Conservation (phyloP, 768 basidiomycete species). For the Phylloporus arenicola region DNA sequence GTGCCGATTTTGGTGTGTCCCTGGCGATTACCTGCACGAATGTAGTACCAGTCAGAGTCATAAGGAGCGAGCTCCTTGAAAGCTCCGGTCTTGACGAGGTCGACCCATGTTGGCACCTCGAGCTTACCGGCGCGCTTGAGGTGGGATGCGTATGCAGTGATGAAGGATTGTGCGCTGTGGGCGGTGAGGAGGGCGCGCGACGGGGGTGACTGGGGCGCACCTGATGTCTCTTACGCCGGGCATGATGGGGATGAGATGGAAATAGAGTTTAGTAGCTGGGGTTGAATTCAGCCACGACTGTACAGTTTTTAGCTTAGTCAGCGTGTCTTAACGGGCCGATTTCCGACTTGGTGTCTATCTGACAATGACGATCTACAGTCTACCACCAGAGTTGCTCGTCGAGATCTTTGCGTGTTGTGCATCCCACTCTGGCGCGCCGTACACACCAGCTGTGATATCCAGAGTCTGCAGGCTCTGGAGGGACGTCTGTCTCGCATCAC, state of each 20-base stretch:
- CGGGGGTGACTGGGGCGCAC: constrained; percentile 30
- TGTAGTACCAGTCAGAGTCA: constrained; percentile 99
- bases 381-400: constrained; percentile 60
- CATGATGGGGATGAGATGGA: constrained; percentile 50
- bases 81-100: constrained; percentile 95
- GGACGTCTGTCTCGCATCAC: constrained; percentile 46
- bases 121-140: constrained; percentile 98
- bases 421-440: constrained; percentile 38
- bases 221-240: constrained; percentile 81
- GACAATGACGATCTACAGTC: constrained; percentile 18
- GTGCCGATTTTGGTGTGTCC: background rate
- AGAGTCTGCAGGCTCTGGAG: constrained; percentile 59
- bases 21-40: constrained; percentile 80
- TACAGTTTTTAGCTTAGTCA: constrained; percentile 42
- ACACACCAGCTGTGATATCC: constrained; percentile 45
- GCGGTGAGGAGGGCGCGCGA: background rate
- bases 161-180: constrained; percentile 86
- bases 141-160: constrained; percentile 90
- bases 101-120: constrained; percentile 97
- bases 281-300: constrained; percentile 35
- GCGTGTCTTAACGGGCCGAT: constrained; percentile 9
- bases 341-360: background rate
- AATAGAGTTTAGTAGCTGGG: constrained; percentile 32
- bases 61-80: constrained; percentile 99
- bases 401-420: constrained; percentile 45